Evolutionary conservation across 345 rosid species (phyloP), one percentile per base, ranked within the genome.

Genomic region (Psidium friedrichsthalianum): DNA sequence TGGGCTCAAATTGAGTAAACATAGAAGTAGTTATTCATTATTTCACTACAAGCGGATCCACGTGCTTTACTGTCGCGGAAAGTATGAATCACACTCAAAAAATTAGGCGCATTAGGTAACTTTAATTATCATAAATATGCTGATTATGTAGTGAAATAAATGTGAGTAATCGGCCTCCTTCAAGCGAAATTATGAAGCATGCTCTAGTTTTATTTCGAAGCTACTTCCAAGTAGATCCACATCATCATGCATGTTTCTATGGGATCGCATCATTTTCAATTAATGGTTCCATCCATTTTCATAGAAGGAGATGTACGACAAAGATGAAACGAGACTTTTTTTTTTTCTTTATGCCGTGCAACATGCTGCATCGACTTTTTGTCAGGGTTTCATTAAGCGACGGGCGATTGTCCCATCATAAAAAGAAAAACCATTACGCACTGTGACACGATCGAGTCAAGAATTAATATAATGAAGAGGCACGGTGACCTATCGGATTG

Each of bases 401-500:
- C 44, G 0, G 3, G 5, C 44, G 11, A 32, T 18, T 11, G 1
- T 8, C 6, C 0, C 24, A 4, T 5, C 12, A 36, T 36, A 36
- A 36, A 36, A 36, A 16, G 10, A 10, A 20, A 10, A 16, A 36
- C 3, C 2, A 1, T 64, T 64, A 1, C 12, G 8, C 76, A 32
- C 3, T 32, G 16, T 4, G 15, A 1, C 74, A 15, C 2, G 1
- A 9, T 9, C 40, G 5, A 61, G 15, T 14, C 11, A 4, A 29
- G 29, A 29, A 27, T 5, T 61, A 16, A 6, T 9, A 10, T 2
- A 49, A 49, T 1, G 4, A 18, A 16, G 18, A 59, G 13, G 9
- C 12, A 18, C 6, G 0, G 0, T 2, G 13, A 32, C 0, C 12
- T 18, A 18, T 8, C 21, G 1, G 1, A 5, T 16, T 0, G 42